Conservation (phyloP, 352 stramenopile species). For the Phytopythium montanum region DNA sequence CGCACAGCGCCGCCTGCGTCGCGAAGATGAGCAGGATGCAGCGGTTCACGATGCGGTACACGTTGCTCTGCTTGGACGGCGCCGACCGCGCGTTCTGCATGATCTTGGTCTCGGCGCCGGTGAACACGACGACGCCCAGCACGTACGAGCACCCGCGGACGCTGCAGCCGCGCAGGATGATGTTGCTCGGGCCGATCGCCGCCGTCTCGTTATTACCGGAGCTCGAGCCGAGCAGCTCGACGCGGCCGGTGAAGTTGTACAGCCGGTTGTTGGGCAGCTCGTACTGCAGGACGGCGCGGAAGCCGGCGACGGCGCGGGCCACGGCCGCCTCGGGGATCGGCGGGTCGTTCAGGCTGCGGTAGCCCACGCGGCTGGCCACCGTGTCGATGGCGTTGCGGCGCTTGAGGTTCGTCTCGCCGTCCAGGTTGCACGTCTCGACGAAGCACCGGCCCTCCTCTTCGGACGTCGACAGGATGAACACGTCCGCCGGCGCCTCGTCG, state of each 20-base stretch:
- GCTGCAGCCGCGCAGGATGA: constrained; percentile 83
- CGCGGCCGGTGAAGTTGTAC: constrained; percentile 65
- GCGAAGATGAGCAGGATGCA: constrained; percentile 71
- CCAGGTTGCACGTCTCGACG: constrained; percentile 92
- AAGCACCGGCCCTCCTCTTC: constrained; percentile 84
- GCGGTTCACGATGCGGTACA: constrained; percentile 66
- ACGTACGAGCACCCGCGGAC: constrained; percentile 55
- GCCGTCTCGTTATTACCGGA: constrained; percentile 27
- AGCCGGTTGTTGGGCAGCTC: constrained; percentile 78
- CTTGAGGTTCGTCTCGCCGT: constrained; percentile 96
- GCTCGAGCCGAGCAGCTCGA: constrained; percentile 18
- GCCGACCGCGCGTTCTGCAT: constrained; percentile 70
- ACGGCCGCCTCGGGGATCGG: constrained; percentile 29
- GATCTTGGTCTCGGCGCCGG: constrained; percentile 86
- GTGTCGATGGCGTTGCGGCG: constrained; percentile 47
- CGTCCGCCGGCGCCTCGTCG: constrained; percentile 60
- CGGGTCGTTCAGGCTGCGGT: constrained; percentile 53
- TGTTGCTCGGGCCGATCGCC: constrained; percentile 59
- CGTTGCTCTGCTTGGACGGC: constrained; percentile 70
- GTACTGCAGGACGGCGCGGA: constrained; percentile 49
- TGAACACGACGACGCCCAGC: constrained; percentile 86
- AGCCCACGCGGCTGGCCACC: constrained; percentile 53
- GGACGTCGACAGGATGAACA: constrained; percentile 67
- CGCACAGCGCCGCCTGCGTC: constrained; percentile 52
- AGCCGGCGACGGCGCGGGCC: constrained; percentile 33